Evolutionary conservation across 768 basidiomycete genomes (phyloP).

Genomic region (Trametes maxima): DNA sequence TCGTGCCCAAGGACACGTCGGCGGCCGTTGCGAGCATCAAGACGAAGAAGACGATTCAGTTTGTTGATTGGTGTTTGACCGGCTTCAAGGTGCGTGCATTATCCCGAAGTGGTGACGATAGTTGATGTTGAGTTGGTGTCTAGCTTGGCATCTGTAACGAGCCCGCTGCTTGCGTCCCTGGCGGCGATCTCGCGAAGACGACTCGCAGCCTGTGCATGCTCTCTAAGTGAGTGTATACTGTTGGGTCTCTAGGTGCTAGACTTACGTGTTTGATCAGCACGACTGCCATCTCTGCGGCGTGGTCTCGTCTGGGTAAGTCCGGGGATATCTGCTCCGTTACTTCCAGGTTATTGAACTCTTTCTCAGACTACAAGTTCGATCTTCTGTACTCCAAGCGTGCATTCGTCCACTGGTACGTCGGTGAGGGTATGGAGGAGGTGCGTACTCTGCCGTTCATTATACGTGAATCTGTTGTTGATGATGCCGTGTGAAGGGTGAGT

Average conservation of each 20-base stretch:
- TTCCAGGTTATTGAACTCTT: not conserved
- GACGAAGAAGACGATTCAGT: slow-evolving; percentile 97
- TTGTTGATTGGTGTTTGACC: slow-evolving; percentile 98
- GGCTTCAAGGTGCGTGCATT: slow-evolving; percentile 74
- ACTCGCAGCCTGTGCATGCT: slow-evolving; percentile 97
- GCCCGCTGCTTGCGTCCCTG: slow-evolving; percentile 87
- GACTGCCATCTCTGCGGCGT: slow-evolving; percentile 91
- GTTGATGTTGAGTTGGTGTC: slow-evolving; percentile 29
- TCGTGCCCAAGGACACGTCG: slow-evolving; percentile 95
- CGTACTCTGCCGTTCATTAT: slow-evolving; percentile 6
- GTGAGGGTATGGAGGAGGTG: slow-evolving; percentile 98
- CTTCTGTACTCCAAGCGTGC: slow-evolving; percentile 96
- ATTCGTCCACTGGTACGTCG: slow-evolving; percentile 94
- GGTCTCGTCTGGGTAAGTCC: slow-evolving; percentile 76
- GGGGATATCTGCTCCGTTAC: not conserved
- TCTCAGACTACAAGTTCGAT: slow-evolving; percentile 93
- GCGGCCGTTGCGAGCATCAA: slow-evolving; percentile 92
- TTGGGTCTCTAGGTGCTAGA: not conserved
- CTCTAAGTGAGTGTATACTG: slow-evolving; percentile 62
- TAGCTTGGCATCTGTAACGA: slow-evolving; percentile 97
- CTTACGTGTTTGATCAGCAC: slow-evolving; percentile 51
- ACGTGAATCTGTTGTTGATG: slow-evolving; percentile 9
- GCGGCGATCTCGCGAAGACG: slow-evolving; percentile 93
- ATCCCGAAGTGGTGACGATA: not conserved
- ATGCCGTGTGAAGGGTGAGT: slow-evolving; percentile 70